A percentile compares a stretch with the other conserved stretches of the same genome.
Evolutionary conservation across 208 protist species (phyloP).

Genomic region (Leishmania gerbilli): DNA sequence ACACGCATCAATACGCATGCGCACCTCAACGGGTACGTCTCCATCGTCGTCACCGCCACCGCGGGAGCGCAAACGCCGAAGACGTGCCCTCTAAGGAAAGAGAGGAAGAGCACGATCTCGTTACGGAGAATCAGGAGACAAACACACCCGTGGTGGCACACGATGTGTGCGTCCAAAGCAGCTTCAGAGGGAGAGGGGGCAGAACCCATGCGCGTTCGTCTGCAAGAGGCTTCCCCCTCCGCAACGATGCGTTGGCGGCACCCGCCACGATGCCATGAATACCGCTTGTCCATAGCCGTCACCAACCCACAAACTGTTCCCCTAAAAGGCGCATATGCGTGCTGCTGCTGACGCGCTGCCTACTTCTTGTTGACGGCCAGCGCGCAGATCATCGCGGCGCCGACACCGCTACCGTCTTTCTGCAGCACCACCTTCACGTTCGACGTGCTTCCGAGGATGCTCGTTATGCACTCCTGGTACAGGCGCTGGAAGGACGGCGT

Average conservation of each 20-base stretch:
- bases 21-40: not conserved
- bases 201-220: not conserved
- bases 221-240: too few relatives aligned
- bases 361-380: conserved; percentile 54
- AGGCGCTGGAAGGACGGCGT: conserved; percentile 81
- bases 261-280: not conserved
- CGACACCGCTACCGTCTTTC: conserved; percentile 88
- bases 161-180: too few relatives aligned
- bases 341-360: not conserved
- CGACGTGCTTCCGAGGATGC: conserved; percentile 62
- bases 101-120: too few relatives aligned
- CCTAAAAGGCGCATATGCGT: not conserved
- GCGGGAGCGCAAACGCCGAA: not conserved
- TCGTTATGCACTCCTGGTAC: conserved; percentile 71
- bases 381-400: conserved; percentile 89
- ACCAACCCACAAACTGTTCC: too few relatives aligned
- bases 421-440: conserved; percentile 65
- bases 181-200: too few relatives aligned
- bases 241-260: not conserved
- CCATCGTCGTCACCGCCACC: not conserved
- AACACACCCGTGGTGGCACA: too few relatives aligned
- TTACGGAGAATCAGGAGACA: too few relatives aligned
- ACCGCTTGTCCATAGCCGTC: not conserved
- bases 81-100: too few relatives aligned
- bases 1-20: not conserved